A percentile compares a stretch with the other conserved stretches of the same genome.
Evolutionary conservation across 2,329 filamentous ascomycete species (phyloP).

Genomic region (Orbilia quercus): DNA sequence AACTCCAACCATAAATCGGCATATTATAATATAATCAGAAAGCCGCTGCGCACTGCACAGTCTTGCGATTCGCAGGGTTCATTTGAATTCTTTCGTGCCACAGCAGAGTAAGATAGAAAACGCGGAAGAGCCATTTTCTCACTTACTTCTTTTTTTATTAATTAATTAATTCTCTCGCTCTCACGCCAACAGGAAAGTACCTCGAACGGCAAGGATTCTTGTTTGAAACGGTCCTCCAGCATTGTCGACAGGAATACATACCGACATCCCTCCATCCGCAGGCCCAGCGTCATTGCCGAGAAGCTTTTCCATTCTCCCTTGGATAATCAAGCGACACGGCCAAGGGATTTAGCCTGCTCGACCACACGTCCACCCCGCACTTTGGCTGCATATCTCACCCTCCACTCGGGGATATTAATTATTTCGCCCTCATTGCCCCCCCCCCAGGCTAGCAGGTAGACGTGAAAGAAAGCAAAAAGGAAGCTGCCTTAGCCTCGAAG

Average conservation of each 20-base stretch:
- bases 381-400: constrained; percentile 47
- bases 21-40: constrained; percentile 1
- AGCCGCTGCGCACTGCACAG: neutral
- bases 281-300: constrained; percentile 52
- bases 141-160: too few relatives aligned
- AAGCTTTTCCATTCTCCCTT: constrained; percentile 56
- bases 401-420: constrained; percentile 51
- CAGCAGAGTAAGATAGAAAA: neutral
- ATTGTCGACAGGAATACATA: neutral
- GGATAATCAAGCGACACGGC: constrained; percentile 41
- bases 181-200: neutral
- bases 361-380: constrained; percentile 44
- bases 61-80: neutral
- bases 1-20: neutral
- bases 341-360: constrained; percentile 53
- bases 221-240: neutral
- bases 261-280: constrained; percentile 49
- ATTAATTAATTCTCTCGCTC: neutral
- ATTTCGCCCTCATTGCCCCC: constrained; percentile 30
- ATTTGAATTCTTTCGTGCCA: too few relatives aligned
- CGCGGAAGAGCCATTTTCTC: constrained; percentile 11
- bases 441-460: constrained; percentile 13
- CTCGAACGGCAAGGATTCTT: neutral
- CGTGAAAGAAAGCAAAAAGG: constrained; percentile 15
- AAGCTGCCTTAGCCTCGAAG: constrained; percentile 34